Base-by-base conservation (phyloP, 148 eudicot genomes). In the Chenopodium album region DNA sequence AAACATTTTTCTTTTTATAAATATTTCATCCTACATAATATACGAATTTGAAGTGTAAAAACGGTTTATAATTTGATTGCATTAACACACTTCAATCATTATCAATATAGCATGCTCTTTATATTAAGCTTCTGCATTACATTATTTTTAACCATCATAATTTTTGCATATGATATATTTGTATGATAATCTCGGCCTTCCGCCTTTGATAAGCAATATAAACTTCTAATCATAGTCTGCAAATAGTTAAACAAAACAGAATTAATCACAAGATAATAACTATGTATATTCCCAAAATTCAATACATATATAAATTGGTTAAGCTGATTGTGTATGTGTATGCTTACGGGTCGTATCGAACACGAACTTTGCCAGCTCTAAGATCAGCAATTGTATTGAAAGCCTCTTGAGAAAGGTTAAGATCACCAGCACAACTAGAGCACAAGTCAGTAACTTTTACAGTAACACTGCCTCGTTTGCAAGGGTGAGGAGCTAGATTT, bases 341-440 rank as follows among this genome's bases (percentile, higher is more conserved):
- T 32, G 19, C 82, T 79, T 79, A 79, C 76, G 76, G 68, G 70
- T 79, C 76, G 37, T 54, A 71, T 10, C 56, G 82, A 59, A 79
- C 76, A 10, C 82, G 69, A 60, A 79, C 52, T 79, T 71, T 79
- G 82, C 76, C 76, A 17, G 82, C 76, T 13, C 17, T 71, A 26
- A 12, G 12, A 23, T 79, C 76, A 23, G 76, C 82, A 71, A 79
- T 79, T 20, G 14, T 3, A 64, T 0, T 37, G 76, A 79, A 79
- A 60, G 82, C 82, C 19, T 79, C 56, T 16, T 56, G 19, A 41
- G 82, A 79, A 65, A 79, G 82, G 59, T 79, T 79, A 72, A 79
- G 66, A 71, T 71, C 82, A 34, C 82, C 82, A 41, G 64, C 28
- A 28, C 82, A 79, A 41, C 62, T 19, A 23, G 67, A 68, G n/a